phyloP scores from a whole-genome alignment of 2,329 filamentous ascomycete species.

The Cercospora zeina region DNA sequence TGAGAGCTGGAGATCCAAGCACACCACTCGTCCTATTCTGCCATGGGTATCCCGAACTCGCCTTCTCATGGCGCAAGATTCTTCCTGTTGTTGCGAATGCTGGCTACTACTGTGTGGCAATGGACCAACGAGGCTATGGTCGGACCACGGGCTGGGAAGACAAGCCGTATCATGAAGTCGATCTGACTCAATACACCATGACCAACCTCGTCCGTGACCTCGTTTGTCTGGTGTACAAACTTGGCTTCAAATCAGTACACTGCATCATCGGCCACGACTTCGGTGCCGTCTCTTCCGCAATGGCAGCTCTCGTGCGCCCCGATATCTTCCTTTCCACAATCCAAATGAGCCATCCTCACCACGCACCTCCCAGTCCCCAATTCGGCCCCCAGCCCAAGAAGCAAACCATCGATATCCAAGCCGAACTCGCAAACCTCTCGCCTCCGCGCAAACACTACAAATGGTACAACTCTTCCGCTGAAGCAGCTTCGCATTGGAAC shows the following conservation, averaged over 20 bases:
- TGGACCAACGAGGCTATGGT: constrained; percentile 68
- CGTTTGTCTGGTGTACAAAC: constrained; percentile 59
- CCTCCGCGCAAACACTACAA: constrained; percentile 69
- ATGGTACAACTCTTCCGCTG: constrained; percentile 60
- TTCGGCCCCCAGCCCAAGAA: constrained; percentile 48
- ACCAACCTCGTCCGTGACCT: constrained; percentile 63
- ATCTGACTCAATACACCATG: constrained; percentile 59
- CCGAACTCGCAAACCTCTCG: constrained; percentile 55
- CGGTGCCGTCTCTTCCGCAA: constrained; percentile 61
- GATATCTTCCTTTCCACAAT: constrained; percentile 64
- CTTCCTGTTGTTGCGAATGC: constrained; percentile 59
- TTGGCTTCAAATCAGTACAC: constrained; percentile 60
- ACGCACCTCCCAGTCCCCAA: constrained; percentile 53
- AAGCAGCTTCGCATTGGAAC: constrained; percentile 53
- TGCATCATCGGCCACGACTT: constrained; percentile 68
- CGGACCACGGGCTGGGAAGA: constrained; percentile 63
- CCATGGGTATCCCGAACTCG: constrained; percentile 68
- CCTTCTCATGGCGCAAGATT: constrained; percentile 68
- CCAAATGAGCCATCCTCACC: constrained; percentile 66
- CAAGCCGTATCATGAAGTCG: constrained; percentile 53
- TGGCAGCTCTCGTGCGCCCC: constrained; percentile 62
- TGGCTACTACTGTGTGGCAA: constrained; percentile 66
- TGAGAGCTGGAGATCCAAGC: constrained; percentile 54
- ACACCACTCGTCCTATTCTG: constrained; percentile 61
- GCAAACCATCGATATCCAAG: constrained; percentile 52